Evolutionary conservation across 116 monocot species (phyloP).

Genomic region (Posidonia oceanica): DNA sequence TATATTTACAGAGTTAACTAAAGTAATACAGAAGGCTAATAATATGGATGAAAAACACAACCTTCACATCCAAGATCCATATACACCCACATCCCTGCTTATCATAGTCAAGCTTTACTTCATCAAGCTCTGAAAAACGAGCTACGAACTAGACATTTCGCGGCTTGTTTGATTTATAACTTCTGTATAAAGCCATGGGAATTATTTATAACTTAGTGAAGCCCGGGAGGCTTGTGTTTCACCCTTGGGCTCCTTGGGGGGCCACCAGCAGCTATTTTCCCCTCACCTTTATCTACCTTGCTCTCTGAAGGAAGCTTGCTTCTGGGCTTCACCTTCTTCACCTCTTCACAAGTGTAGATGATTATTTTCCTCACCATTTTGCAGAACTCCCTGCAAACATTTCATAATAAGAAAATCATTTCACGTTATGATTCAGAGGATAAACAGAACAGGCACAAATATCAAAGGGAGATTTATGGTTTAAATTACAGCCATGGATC

Average conservation of each 20-base stretch:
- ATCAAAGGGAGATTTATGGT: too few species aligned
- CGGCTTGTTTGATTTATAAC: not conserved
- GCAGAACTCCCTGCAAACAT: conserved; percentile 35
- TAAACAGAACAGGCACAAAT: too few species aligned
- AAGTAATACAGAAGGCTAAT: too few species aligned
- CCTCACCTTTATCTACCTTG: not conserved
- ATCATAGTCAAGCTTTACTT: not conserved
- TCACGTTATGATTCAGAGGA: not conserved
- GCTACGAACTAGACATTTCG: not conserved
- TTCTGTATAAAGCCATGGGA: not conserved
- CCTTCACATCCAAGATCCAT: not conserved
- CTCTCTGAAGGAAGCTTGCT: conserved; percentile 9
- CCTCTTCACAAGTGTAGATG: conserved; percentile 39
- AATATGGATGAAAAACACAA: not conserved
- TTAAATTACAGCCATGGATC: conserved; percentile 69
- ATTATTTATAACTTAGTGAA: too few species aligned
- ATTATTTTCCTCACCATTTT: conserved; percentile 42
- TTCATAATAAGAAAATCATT: not conserved
- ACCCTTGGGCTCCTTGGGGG: not conserved
- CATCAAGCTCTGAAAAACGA: not conserved
- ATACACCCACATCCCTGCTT: not conserved
- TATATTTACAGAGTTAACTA: conserved; percentile 1
- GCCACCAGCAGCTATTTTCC: not conserved
- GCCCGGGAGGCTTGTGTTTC: too few species aligned
- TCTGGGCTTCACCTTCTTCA: conserved; percentile 39